Base-by-base conservation (phyloP, 2,329 filamentous ascomycete genomes). In the Albophoma yamanashiensis region DNA sequence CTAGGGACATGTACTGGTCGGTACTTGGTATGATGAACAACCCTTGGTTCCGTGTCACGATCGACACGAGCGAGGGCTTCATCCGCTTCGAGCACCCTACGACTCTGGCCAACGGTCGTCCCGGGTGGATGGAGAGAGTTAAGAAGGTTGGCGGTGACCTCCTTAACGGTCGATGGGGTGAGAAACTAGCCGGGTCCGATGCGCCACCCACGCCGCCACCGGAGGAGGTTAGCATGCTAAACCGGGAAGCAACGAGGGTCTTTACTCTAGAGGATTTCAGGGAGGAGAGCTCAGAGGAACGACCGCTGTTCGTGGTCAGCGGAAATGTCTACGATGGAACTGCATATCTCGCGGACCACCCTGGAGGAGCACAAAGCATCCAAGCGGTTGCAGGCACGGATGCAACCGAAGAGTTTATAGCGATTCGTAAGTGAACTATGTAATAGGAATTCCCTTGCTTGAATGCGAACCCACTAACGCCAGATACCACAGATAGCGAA, bases 21-120 rank as follows among this genome's bases (percentile, higher is more conserved):
- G 91, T 96, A 2, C 76, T 96, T 45, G 92, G 92, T 0, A 97
- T 97, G 92, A 96, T 97, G 92, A 96, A 96, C 74, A 96, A 96
- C 67, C 89, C 91, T 0, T 97, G 92, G 92, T 97, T 89, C 72
- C 82, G 92, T 6, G 82, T 97, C 1, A 84, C 86, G 2, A 89
- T 97, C 59, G 83, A 85, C 58, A 86, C 86, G 60, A 17, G 39
- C 20, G 86, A 92, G 62, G 79, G 78, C 0, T 40, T 40, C 61
- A 68, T 52, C 73, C 69, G 9, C 74, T 96, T 97, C 65, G 92
- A 96, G 71, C 92, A 97, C 67, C 92, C 92, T 0, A 95, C 91
- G 39, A 40, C 39, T 40, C 3, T 88, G 92, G 64, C 90, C 92
- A 8, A 86, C 87, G 0, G 73, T 91, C 43, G 86, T 87, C 64